Conservation (phyloP, 495 filamentous ascomycete genomes). For the Lindgomyces ingoldianus region DNA sequence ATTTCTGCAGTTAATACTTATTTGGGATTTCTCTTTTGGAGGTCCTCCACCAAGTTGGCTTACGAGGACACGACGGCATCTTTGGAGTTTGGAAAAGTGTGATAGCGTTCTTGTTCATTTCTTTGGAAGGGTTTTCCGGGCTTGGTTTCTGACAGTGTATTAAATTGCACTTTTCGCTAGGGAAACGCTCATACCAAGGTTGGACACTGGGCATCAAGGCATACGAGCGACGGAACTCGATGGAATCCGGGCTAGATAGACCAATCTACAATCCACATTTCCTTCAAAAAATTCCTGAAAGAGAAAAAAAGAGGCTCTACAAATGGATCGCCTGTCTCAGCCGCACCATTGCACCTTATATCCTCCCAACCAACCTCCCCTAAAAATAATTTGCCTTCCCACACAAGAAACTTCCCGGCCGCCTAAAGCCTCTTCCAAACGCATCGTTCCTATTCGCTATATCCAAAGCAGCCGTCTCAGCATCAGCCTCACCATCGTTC, state of each 20-base stretch:
- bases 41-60: slow-evolving; percentile 10
- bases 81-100: slow-evolving; percentile 15
- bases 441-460: slow-evolving; percentile 11
- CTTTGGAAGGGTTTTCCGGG: neutral
- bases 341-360: neutral
- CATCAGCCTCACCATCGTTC: neutral
- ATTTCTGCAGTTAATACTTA: neutral
- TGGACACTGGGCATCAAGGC: neutral
- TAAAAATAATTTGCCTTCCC: too few relatives aligned
- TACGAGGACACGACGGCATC: slow-evolving; percentile 8
- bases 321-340: too few relatives aligned
- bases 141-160: neutral
- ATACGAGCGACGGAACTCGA: neutral
- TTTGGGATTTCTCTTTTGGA: slow-evolving; percentile 13
- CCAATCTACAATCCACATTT: neutral
- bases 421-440: neutral
- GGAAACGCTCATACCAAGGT: neutral
- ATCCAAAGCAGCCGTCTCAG: neutral
- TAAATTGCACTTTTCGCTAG: neutral
- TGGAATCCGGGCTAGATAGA: too few relatives aligned
- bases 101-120: slow-evolving; percentile 12
- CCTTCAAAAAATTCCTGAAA: neutral
- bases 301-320: slow-evolving; percentile 5
- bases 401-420: slow-evolving; percentile 1
- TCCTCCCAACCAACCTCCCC: neutral